Base-by-base conservation (phyloP, 2,329 filamentous ascomycete species). In the Orbilia oligospora region DNA sequence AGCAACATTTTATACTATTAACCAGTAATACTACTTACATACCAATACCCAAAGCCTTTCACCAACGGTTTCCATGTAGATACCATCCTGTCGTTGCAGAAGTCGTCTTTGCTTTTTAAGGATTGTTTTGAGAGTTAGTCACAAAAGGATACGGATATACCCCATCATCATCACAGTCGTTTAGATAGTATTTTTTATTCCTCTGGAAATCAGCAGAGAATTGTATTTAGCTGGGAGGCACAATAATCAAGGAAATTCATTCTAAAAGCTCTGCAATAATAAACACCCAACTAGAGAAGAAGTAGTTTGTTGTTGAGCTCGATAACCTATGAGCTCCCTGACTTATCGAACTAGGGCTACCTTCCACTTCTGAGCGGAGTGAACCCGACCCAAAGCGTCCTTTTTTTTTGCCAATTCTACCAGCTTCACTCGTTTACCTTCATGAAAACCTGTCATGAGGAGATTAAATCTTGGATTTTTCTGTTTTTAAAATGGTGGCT, bases 81-180 rank as follows among this genome's bases (percentile, higher is more conserved):
- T 75, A 75, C 71, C 71, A 63, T 63, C 22, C 49, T 75, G 64
- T 73, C 61, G 67, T 75, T 61, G 44, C 49, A 61, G 20, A 38
- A 58, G 18, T 30, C 41, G 16, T 27, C 22, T 24, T 51, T 24
- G 20, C 46, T 12, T 49, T 49, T 51, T 51, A 1, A 51, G 16
- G 48, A 33, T 36, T 44, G 56, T 75, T 53, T 61, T 61, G 36
- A 44, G 6, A 61, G 18, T 24, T 56, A 41, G 38, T n/a, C 41
- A 61, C 16, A 30, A 63, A 69, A 69, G 67, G 55, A 69, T 68
- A 75, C 55, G 64, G 71, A 75, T 75, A 75, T 75, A 75, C 71
- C 71, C 69, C 56, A 56, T 56, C 55, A 58, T 58, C 53, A 61
- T 61, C 58, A 68, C 64, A 66, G 71, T 75, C 71, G 64, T 75